Conservation (phyloP, 108 stramenopile species). For the Seminavis robusta region DNA sequence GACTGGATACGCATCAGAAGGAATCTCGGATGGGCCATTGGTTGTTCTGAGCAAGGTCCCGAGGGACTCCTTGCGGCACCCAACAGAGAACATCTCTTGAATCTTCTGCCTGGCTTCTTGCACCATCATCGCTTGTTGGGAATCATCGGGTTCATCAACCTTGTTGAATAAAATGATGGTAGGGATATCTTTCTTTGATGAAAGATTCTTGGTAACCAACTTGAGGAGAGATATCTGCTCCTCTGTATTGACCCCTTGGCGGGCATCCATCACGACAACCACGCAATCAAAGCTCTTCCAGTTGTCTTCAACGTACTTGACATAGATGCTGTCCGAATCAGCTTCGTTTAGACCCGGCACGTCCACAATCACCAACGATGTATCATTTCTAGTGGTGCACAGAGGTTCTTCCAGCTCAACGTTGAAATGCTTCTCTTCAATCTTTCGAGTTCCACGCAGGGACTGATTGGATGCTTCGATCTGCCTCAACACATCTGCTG, state of each 20-base stretch:
- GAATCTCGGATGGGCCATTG: too few relatives aligned
- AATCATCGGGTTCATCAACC: slow-evolving; percentile 31
- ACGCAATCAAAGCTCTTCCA: slow-evolving; percentile 34
- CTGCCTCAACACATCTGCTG: slow-evolving; percentile 10
- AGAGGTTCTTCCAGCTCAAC: slow-evolving; percentile 17
- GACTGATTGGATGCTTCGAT: slow-evolving; percentile 12
- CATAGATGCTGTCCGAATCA: slow-evolving; percentile 9
- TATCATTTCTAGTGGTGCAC: slow-evolving; percentile 7
- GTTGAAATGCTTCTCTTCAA: slow-evolving; percentile 23
- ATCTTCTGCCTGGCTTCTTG: slow-evolving; percentile 15
- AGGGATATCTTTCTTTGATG: slow-evolving; percentile 13
- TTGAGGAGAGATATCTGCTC: slow-evolving; percentile 29
- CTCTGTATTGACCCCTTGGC: slow-evolving; percentile 33
- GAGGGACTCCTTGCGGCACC: background rate
- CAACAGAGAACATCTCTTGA: slow-evolving; percentile 13
- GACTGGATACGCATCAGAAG: background rate
- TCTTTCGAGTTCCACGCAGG: slow-evolving; percentile 7
- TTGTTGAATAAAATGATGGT: slow-evolving; percentile 32
- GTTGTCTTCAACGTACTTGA: slow-evolving; percentile 2
- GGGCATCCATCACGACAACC: slow-evolving; percentile 27
- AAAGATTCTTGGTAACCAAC: slow-evolving; percentile 16
- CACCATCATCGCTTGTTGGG: slow-evolving; percentile 14
- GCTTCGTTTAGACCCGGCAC: slow-evolving; percentile 41
- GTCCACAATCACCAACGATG: slow-evolving; percentile 24
- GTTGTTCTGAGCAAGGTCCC: background rate